phyloP scores from a whole-genome alignment of 345 rosid species.

The Trapa incisa region DNA sequence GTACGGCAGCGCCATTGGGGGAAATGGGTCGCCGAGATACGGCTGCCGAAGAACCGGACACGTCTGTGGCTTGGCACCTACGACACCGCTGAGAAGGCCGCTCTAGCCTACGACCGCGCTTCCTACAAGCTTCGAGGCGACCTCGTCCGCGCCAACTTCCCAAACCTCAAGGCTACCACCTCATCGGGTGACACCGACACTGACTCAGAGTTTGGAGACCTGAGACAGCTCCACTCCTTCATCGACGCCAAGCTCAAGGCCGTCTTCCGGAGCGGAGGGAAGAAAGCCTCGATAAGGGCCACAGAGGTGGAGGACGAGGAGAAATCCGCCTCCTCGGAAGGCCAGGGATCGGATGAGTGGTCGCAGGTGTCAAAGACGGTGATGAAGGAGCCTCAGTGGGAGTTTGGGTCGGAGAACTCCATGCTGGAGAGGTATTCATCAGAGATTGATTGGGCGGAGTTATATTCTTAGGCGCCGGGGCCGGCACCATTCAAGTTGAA shows the following conservation, averaged over 20 bases:
- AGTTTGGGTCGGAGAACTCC: conserved; percentile 30
- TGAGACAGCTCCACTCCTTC: conserved; percentile 69
- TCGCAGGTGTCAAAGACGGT: conserved; percentile 55
- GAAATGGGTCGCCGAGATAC: conserved; percentile 97
- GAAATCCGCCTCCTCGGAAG: conserved; percentile 28
- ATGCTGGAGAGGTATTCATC: conserved; percentile 77
- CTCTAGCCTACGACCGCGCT: conserved; percentile 81
- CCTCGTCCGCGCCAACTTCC: conserved; percentile 82
- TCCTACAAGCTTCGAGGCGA: conserved; percentile 87
- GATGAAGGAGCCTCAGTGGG: conserved; percentile 33
- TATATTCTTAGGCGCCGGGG: conserved; percentile 8
- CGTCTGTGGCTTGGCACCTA: conserved; percentile 99
- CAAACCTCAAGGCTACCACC: conserved; percentile 56
- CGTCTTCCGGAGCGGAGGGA: conserved; percentile 47
- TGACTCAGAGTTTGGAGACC: conserved; percentile 62
- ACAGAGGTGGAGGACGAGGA: conserved; percentile 5
- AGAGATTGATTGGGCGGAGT: conserved; percentile 85
- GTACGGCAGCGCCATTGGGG: conserved; percentile 98
- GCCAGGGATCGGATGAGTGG: conserved; percentile 39
- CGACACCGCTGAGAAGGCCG: conserved; percentile 95
- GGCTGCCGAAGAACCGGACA: conserved; percentile 79
- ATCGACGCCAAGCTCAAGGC: conserved; percentile 89
- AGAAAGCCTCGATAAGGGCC: conserved; percentile 8
- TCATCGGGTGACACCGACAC: conserved; percentile 17
- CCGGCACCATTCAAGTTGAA: too few species aligned